Percentiles rank a stretch among this genome's conserved stretches.
Evolutionary conservation across 129 eudicot species (phyloP).

Genomic region (Cynara cardunculus): DNA sequence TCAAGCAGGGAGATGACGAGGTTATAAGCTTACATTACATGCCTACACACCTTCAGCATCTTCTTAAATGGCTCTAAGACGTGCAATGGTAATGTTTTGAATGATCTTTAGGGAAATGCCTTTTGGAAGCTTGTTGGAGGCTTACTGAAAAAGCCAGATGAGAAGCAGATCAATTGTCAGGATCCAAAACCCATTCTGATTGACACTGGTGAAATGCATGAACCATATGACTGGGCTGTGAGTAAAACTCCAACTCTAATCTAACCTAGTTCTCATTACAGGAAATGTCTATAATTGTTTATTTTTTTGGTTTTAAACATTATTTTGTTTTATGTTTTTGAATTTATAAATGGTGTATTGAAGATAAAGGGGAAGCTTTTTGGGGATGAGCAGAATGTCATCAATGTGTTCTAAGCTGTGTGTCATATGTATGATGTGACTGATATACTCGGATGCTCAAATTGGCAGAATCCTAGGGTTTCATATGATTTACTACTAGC

Average conservation of each 20-base stretch:
- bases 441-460: too few relatives aligned
- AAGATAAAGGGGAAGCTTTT: background rate
- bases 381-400: background rate
- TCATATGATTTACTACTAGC: too few relatives aligned
- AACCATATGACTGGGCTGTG: conserved; percentile 70
- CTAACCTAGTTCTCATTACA: background rate
- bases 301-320: conserved; percentile 1
- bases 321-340: background rate
- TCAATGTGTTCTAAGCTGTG: background rate
- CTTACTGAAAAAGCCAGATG: conserved; percentile 36
- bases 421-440: background rate
- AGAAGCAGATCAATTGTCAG: conserved; percentile 51
- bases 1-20: conserved; percentile 56
- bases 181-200: conserved; percentile 51
- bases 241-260: background rate
- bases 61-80: background rate
- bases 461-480: too few relatives aligned
- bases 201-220: conserved; percentile 64
- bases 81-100: background rate
- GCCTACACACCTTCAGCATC: background rate
- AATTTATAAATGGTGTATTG: background rate
- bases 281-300: conserved; percentile 3
- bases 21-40: conserved; percentile 15
- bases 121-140: conserved; percentile 59
- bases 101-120: conserved; percentile 41